Percentiles rank a stretch among this genome's conserved stretches.
Evolutionary conservation across 495 filamentous ascomycete species (phyloP).

Genomic region (Neurospora sp.): DNA sequence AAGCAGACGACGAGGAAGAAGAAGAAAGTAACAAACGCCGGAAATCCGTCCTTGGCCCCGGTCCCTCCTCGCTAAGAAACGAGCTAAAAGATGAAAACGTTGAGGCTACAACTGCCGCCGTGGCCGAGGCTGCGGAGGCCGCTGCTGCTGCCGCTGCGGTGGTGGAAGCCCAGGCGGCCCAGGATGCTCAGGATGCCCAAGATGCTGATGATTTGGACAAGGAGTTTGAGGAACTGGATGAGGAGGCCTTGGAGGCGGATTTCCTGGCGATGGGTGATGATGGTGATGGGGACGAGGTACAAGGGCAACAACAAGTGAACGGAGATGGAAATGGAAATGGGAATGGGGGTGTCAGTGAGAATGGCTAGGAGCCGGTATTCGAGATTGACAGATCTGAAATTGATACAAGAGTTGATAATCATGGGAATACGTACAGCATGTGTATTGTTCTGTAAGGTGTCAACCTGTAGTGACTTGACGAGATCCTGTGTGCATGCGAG

Average conservation of each 20-base stretch:
- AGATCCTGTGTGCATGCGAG: neutral
- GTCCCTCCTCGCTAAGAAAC: constrained; percentile 37
- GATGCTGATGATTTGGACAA: constrained; percentile 11
- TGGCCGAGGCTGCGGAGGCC: neutral
- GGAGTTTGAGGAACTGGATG: constrained; percentile 38
- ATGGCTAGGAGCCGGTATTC: constrained; percentile 3
- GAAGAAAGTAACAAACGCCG: neutral
- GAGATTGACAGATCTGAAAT: neutral
- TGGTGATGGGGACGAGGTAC: constrained; percentile 17
- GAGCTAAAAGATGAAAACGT: neutral
- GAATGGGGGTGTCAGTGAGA: constrained; percentile 3
- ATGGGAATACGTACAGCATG: neutral
- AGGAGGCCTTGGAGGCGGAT: constrained; percentile 57
- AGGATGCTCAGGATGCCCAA: constrained; percentile 12
- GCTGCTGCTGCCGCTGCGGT: neutral
- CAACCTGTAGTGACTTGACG: neutral
- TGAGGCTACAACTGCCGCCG: neutral
- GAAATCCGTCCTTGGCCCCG: constrained; percentile 37
- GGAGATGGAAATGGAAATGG: neutral
- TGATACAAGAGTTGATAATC: neutral
- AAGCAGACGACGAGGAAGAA: constrained; percentile 25
- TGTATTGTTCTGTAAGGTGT: neutral
- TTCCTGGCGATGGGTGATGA: constrained; percentile 59
- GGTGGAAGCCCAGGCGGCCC: constrained; percentile 8
- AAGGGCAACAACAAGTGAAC: neutral